Conservation (phyloP, 1,284 basidiomycete species). For the Vanrija humicola region DNA sequence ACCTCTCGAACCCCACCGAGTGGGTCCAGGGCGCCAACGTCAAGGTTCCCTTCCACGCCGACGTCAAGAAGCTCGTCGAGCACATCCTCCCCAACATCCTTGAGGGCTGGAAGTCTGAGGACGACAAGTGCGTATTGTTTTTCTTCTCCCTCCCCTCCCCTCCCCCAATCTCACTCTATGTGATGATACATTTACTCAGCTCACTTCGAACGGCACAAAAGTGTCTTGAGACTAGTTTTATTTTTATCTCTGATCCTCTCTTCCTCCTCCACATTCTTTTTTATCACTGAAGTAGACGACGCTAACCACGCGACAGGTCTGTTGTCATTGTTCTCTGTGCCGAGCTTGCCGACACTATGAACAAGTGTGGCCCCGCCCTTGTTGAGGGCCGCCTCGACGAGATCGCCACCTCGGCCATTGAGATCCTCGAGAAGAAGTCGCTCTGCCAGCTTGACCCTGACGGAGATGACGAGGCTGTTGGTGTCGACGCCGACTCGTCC, state of each 20-base stretch:
- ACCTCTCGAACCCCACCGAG: conserved; percentile 72
- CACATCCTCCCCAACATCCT: conserved; percentile 73
- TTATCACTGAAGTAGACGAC: conserved; percentile 21
- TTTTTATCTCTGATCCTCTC: conserved; percentile 36
- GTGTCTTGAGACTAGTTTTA: conserved; percentile 58
- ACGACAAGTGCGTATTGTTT: conserved; percentile 80
- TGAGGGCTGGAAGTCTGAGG: conserved; percentile 89
- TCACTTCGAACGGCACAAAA: conserved; percentile 66
- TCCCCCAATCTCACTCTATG: conserved; percentile 5
- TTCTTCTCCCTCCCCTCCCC: conserved; percentile 6
- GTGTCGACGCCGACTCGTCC: conserved; percentile 63
- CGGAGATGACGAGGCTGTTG: conserved; percentile 81
- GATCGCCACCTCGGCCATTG: conserved; percentile 71
- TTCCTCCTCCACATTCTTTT: conserved; percentile 6
- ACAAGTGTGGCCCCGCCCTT: conserved; percentile 82
- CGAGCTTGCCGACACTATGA: conserved; percentile 83
- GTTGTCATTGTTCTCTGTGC: conserved; percentile 83
- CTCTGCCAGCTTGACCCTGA: conserved; percentile 96
- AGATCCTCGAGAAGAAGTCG: conserved; percentile 87
- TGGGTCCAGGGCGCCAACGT: conserved; percentile 73
- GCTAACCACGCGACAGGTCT: conserved; percentile 55
- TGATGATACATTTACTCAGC: conserved; percentile 77
- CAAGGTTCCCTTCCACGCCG: conserved; percentile 60
- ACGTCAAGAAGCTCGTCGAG: conserved; percentile 76
- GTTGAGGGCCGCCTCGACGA: conserved; percentile 67